Evolutionary conservation across 139 green algal genomes (phyloP).

Genomic region (Chlamydomonas sphaeroides): DNA sequence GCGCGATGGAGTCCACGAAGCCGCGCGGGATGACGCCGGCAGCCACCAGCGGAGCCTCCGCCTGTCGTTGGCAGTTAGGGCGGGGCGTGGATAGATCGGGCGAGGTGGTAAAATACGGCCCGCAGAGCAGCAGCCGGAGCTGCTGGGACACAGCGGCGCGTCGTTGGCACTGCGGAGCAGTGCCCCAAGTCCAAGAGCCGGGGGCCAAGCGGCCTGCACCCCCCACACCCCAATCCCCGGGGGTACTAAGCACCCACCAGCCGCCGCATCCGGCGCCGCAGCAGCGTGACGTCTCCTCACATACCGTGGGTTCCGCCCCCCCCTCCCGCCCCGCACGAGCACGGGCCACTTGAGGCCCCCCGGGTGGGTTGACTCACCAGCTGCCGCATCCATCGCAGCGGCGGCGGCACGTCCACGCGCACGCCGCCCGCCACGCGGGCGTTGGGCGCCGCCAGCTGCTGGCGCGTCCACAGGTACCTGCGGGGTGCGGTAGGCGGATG

Average conservation of each 20-base stretch:
- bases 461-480: conserved; percentile 77
- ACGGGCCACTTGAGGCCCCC: too few species aligned
- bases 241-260: too few species aligned
- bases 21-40: conserved; percentile 47
- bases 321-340: too few species aligned
- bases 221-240: neutral
- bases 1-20: conserved; percentile 68
- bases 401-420: conserved; percentile 68
- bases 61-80: neutral
- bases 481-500: neutral
- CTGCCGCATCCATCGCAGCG: conserved; percentile 57
- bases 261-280: conserved; percentile 55
- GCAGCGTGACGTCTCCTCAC: conserved; percentile 67
- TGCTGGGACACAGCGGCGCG: too few species aligned
- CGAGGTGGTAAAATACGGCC: too few species aligned
- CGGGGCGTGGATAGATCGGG: neutral
- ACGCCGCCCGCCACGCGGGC: conserved; percentile 65
- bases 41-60: conserved; percentile 64
- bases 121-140: too few species aligned
- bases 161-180: too few species aligned
- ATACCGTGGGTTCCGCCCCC: conserved; percentile 60
- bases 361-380: neutral
- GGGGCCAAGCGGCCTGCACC: too few species aligned
- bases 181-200: too few species aligned
- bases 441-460: conserved; percentile 60